Evolutionary conservation across 2,329 filamentous ascomycete species (phyloP).

Genomic region (Pestalotiopsis sp.): DNA sequence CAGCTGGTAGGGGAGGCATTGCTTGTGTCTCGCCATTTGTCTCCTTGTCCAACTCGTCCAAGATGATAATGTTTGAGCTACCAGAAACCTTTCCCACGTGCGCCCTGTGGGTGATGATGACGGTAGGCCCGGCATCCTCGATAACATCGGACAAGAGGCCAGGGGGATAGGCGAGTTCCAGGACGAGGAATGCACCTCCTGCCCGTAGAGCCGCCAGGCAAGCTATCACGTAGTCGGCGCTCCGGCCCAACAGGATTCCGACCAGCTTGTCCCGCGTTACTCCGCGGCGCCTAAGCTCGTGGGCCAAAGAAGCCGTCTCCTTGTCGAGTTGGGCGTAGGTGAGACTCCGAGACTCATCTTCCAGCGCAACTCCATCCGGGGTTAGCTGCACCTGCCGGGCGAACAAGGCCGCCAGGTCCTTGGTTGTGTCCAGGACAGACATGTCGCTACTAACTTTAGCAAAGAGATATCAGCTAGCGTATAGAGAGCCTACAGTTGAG

Average conservation of each 20-base stretch:
- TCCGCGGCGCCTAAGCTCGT: conserved; percentile 65
- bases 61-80: conserved; percentile 63
- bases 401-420: conserved; percentile 76
- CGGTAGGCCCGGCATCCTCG: conserved; percentile 71
- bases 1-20: conserved; percentile 55
- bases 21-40: conserved; percentile 38
- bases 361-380: conserved; percentile 70
- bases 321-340: conserved; percentile 75
- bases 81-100: conserved; percentile 68
- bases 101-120: conserved; percentile 69
- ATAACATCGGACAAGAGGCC: conserved; percentile 76
- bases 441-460: conserved; percentile 42
- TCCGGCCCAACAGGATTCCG: conserved; percentile 74
- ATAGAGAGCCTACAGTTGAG: too few relatives aligned
- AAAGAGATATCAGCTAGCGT: too few relatives aligned
- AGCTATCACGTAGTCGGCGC: conserved; percentile 78
- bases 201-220: conserved; percentile 78
- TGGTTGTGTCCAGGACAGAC: conserved; percentile 69
- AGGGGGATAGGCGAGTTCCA: conserved; percentile 78
- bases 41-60: conserved; percentile 54
- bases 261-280: conserved; percentile 75
- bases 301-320: conserved; percentile 66
- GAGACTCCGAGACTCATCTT: conserved; percentile 68
- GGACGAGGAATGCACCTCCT: conserved; percentile 78
- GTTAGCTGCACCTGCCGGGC: conserved; percentile 68